Base-by-base conservation (phyloP, 2,329 filamentous ascomycete species). In the Trichoderma endophyticum region DNA sequence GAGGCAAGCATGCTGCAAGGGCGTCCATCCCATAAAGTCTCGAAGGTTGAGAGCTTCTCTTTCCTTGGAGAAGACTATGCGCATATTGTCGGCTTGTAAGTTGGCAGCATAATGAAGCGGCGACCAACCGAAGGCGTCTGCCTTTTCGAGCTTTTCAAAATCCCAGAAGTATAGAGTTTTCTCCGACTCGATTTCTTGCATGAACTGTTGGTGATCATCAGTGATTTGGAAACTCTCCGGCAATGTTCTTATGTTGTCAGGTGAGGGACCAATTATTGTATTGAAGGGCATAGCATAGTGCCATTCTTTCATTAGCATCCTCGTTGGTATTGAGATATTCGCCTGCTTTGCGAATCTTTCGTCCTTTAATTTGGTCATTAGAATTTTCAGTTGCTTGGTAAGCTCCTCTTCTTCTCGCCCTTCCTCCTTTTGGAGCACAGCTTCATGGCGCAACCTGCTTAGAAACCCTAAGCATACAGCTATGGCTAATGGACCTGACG, bases 81-180 rank as follows among this genome's bases (percentile, higher is more conserved):
- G 15, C 28, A 57, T 36, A 9, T 12, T 21, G 5, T 56, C 11
- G n/a, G 8, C 14, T 9, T 43, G 26, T 21, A 32, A 30, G 11
- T 30, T 39, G n/a, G 70, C 70, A 28, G 61, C 61, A 59, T 71
- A 71, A 28, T 71, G 70, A 15, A 71, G 70, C 3, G 54, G 70
- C 11, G 70, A 57, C 70, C 63, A 71, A 5, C 51, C 70, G 1
- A 57, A 59, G 7, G 36, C 24, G 28, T 71, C 70, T 4, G 7
- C 7, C n/a, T 26, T 64, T 6, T 54, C 24, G 4, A 71, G 15
- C 14, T 11, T 12, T 43, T 64, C 12, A 6, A 24, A 8, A 12
- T 28, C 4, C 60, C 3, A 21, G n/a, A 51, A 51, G 3, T 9
- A n/a, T 4, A 26, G 18, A 3, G 7, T 21, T 12, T 9, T 12